phyloP scores from a whole-genome alignment of 371 early-diverging fungal genomes.

The Dichotomocladium elegans region DNA sequence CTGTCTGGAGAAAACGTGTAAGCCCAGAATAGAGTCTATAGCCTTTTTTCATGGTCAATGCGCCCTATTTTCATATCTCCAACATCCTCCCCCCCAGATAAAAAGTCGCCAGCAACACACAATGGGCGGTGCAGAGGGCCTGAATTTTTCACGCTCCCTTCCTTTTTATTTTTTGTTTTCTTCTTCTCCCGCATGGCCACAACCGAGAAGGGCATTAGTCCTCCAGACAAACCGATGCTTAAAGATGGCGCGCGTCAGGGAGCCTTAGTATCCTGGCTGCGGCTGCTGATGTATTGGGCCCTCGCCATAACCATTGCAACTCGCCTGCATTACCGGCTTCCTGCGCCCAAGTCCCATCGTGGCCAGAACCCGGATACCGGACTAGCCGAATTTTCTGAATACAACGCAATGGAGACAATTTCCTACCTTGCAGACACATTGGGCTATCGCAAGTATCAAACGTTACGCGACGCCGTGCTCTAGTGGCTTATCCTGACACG shows the following conservation, averaged over 20 bases:
- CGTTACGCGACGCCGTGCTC: too few relatives aligned
- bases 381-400: conserved; percentile 48
- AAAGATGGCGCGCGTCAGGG: background rate
- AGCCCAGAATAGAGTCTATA: too few relatives aligned
- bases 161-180: too few relatives aligned
- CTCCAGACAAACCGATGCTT: background rate
- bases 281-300: conserved; percentile 15
- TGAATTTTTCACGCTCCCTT: too few relatives aligned
- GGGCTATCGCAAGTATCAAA: conserved; percentile 52
- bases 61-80: too few relatives aligned
- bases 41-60: too few relatives aligned
- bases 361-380: conserved; percentile 34
- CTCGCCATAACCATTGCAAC: conserved; percentile 26
- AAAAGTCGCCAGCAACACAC: too few relatives aligned
- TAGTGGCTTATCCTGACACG: too few relatives aligned
- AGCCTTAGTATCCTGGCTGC: conserved; percentile 9
- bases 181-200: background rate
- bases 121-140: too few relatives aligned
- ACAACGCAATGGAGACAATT: conserved; percentile 47
- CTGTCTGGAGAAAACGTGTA: too few relatives aligned
- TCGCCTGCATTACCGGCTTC: conserved; percentile 37
- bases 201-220: background rate
- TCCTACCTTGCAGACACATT: conserved; percentile 48
- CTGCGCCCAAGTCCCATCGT: conserved; percentile 33
- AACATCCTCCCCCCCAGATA: too few relatives aligned